Base-by-base conservation (phyloP, 1,139 yeast genomes). In the Geotrichum reessii region DNA sequence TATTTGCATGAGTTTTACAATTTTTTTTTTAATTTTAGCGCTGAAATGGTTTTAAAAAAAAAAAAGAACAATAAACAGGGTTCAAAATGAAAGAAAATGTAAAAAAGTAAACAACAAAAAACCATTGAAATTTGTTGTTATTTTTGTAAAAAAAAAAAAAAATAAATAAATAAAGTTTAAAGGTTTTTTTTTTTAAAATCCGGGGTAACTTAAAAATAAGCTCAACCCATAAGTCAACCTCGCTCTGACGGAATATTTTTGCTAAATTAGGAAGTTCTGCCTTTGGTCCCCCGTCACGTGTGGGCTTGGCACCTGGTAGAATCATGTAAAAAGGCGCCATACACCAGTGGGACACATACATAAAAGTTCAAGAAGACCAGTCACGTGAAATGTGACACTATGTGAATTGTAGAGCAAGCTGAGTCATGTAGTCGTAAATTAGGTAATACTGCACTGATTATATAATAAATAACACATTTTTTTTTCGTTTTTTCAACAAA, bases 201-300 rank as follows among this genome's bases (percentile, higher is more conserved):
- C 27, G 48, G 48, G 48, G 48, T 46, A 46, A 12, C n/a, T 5
- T n/a, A 4, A 12, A 46, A 22, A n/a, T 22, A 46, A 46, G 28
- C 25, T 22, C 21, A 5, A 19, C 46, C 17, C 21, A 8, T 19
- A 40, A 40, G 21, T 40, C 21, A 40, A 40, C 21, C 21, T 17
- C 21, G 21, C 14, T 9, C 7, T 14, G 9, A 19, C 52, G 52
- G 52, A 49, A 49, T 49, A 49, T 31, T 49, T 17, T 37, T 49
- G 14, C 52, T 33, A 2, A n/a, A 24, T 49, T 31, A 31, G 52
- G 52, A 49, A 49, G 44, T 49, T 21, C 9, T 49, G 33, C 52
- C 52, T 49, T 14, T 21, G 48, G 25, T 46, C 5, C 3, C 12
- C 21, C 6, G 22, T 49, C 52, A 49, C 52, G 52, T 49, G 52